phyloP scores from a whole-genome alignment of 441 rosid species.

The Geranium incanum region DNA sequence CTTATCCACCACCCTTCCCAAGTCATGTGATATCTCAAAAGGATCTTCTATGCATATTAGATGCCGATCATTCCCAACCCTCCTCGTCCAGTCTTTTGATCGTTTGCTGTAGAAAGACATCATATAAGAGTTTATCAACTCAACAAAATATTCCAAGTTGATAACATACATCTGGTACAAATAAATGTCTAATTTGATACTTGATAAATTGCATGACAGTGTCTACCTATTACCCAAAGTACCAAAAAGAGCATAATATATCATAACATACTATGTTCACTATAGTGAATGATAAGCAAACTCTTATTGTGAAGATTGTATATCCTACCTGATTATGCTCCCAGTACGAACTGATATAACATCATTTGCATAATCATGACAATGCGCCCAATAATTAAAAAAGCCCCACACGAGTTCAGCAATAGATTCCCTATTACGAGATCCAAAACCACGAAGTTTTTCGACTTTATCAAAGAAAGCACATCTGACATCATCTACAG shows the following conservation, averaged over 20 bases:
- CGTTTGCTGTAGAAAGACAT: slow-evolving; percentile 42
- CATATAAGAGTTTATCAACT: neutral
- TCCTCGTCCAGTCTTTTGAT: slow-evolving; percentile 88
- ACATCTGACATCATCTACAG: slow-evolving; percentile 49
- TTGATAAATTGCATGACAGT: too few species aligned
- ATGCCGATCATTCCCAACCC: slow-evolving; percentile 88
- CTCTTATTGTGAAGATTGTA: neutral
- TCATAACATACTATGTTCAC: too few species aligned
- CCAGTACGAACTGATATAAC: slow-evolving; percentile 81
- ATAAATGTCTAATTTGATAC: too few species aligned
- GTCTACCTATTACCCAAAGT: too few species aligned
- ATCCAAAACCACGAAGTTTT: slow-evolving; percentile 56
- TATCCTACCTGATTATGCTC: slow-evolving; percentile 53
- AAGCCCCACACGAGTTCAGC: slow-evolving; percentile 78
- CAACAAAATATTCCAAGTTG: neutral
- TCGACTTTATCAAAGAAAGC: slow-evolving; percentile 72
- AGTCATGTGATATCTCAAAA: slow-evolving; percentile 66
- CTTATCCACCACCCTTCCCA: slow-evolving; percentile 90
- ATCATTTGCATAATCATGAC: slow-evolving; percentile 67
- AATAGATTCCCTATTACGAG: slow-evolving; percentile 60
- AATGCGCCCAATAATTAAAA: slow-evolving; percentile 86
- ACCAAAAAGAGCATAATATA: too few species aligned
- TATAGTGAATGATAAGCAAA: neutral
- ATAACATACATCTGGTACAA: too few species aligned
- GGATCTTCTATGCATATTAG: slow-evolving; percentile 99